Base-by-base conservation (phyloP, 768 basidiomycete species). In the Mycena capillaripes region DNA sequence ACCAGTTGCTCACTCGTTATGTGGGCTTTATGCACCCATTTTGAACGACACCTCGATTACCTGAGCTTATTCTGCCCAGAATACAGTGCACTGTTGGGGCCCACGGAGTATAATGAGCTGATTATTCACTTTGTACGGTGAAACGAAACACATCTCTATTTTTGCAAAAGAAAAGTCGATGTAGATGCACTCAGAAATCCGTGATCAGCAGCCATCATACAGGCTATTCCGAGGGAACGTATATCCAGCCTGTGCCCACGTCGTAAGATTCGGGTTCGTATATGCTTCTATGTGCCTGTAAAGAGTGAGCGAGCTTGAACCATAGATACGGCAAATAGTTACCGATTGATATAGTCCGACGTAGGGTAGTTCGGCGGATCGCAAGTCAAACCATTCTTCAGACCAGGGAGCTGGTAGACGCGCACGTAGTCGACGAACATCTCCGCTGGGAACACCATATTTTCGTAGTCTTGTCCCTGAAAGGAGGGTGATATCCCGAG, bases 361-460 rank as follows among this genome's bases (percentile, higher is more conserved):
- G 97, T 99, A 0, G 97, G 97, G 69, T 89, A 85, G 57, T 84
- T 87, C 3, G 90, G 83, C 10, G 97, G 97, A 80, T 95, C 87
- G 80, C 97, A 99, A 0, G 93, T 92, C 36, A 95, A 76, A 8
- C 89, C 91, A 64, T 92, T 85, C 75, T 89, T 82, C n/a, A 89
- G 79, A 11, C 92, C 95, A 21, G 89, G 79, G 36, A 93, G 89
- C 83, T 98, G 97, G 76, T 96, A 95, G 58, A 97, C 88, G 40
- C 96, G 91, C 25, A 99, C 89, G 75, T 98, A 98, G 81, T 98
- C 97, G 73, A 99, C 82, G 70, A 89, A 89, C 94, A 97, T 94
- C 70, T 87, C 83, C 7, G 88, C 85, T 0, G 97, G 97, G 86
- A 96, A 97, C 52, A 81, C 78, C 63, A 98, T 84, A 77, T 95